Percentiles rank a stretch among this genome's conserved stretches.
phyloP scores from a whole-genome alignment of 768 basidiomycete genomes.

The Kwoniella bestiolae region DNA sequence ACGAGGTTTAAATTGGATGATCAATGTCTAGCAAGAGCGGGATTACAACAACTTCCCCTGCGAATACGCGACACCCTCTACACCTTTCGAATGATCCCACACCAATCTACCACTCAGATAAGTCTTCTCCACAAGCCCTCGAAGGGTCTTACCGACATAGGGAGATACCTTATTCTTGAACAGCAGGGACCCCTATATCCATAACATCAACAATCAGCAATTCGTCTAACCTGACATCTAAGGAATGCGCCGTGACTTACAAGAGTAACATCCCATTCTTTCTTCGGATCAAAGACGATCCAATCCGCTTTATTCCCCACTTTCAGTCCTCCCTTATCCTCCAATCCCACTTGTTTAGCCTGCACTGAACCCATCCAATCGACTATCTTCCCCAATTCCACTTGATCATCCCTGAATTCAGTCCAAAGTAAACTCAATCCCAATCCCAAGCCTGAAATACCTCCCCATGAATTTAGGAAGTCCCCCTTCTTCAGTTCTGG shows the following conservation, averaged over 20 bases:
- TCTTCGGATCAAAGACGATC: slow-evolving; percentile 75
- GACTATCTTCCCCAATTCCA: slow-evolving; percentile 66
- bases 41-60: slow-evolving; percentile 3
- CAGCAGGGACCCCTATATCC: slow-evolving; percentile 63
- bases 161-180: slow-evolving; percentile 96
- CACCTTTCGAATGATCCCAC: slow-evolving; percentile 59
- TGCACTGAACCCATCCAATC: slow-evolving; percentile 76
- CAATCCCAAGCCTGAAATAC: slow-evolving; percentile 86
- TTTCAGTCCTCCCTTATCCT: slow-evolving; percentile 72
- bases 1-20: no score
- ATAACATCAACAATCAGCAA: background rate
- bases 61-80: background rate
- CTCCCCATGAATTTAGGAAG: slow-evolving; percentile 91
- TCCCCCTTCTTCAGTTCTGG: slow-evolving; percentile 75
- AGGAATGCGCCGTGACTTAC: slow-evolving; percentile 18
- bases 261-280: slow-evolving; percentile 54
- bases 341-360: slow-evolving; percentile 78
- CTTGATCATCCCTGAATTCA: slow-evolving; percentile 59
- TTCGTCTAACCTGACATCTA: no score
- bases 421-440: slow-evolving; percentile 90
- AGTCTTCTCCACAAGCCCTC: slow-evolving; percentile 74
- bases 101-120: slow-evolving; percentile 76
- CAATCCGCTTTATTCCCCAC: slow-evolving; percentile 85
- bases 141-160: slow-evolving; percentile 74
- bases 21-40: no score